Percentiles rank a stretch among this genome's conserved stretches.
These are phyloP conservation scores for Adansonia grandidieri DNA, from an alignment of 441 rosid genomes.

Conservation along the genomic window DNA sequence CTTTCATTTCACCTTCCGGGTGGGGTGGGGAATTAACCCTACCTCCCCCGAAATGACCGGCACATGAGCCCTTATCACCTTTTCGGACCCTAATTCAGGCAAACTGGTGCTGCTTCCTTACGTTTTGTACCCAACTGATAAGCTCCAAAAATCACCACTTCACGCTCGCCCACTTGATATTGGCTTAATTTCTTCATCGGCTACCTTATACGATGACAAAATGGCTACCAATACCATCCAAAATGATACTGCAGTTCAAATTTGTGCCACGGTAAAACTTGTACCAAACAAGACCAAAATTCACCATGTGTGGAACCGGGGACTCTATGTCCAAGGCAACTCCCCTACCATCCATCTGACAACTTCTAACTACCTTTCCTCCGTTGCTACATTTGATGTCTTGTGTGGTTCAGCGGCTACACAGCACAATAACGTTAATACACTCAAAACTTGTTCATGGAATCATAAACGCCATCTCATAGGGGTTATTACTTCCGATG, in stretches of 20 bases:
- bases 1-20: slow-evolving; percentile 95
- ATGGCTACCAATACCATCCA: slow-evolving; percentile 68
- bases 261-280: slow-evolving; percentile 68
- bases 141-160: slow-evolving; percentile 81
- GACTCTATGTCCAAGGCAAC: slow-evolving; percentile 94
- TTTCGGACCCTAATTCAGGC: slow-evolving; percentile 87
- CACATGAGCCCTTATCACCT: slow-evolving; percentile 72
- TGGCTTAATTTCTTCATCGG: slow-evolving; percentile 75
- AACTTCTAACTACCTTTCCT: slow-evolving; percentile 65
- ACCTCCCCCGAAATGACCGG: slow-evolving; percentile 79
- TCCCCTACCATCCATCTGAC: slow-evolving; percentile 97
- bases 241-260: slow-evolving; percentile 74
- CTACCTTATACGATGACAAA: slow-evolving; percentile 73
- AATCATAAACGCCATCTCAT: slow-evolving; percentile 62
- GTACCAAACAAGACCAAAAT: slow-evolving; percentile 61
- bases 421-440: slow-evolving; percentile 39
- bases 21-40: slow-evolving; percentile 87
- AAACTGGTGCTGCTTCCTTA: slow-evolving; percentile 76
- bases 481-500: slow-evolving; percentile 69
- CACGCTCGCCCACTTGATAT: slow-evolving; percentile 82
- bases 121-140: slow-evolving; percentile 70
- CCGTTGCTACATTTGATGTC: slow-evolving; percentile 65
- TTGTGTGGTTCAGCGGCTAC: slow-evolving; percentile 57
- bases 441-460: slow-evolving; percentile 64
- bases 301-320: slow-evolving; percentile 90